Conservation (phyloP, 2,329 filamentous ascomycete species). For the Keithomyces neogunnii region DNA sequence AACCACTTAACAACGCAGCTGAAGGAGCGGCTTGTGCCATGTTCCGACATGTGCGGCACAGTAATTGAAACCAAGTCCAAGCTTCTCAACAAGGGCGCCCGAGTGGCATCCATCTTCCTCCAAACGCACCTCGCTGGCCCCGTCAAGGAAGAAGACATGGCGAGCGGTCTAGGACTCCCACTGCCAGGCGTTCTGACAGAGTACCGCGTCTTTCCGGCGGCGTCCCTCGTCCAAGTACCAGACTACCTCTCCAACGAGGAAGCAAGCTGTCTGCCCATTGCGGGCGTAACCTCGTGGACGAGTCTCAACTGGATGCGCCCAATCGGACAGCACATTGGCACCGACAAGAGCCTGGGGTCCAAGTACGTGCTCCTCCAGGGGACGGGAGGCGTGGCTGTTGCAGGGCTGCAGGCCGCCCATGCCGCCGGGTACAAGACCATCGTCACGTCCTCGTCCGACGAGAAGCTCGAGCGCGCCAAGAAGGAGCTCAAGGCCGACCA, state of each 20-base stretch:
- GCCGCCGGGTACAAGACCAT: conserved; percentile 42
- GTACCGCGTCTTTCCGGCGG: conserved; percentile 50
- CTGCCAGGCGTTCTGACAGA: conserved; percentile 48
- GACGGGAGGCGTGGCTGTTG: conserved; percentile 44
- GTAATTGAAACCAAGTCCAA: conserved; percentile 36
- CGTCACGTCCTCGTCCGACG: conserved; percentile 46
- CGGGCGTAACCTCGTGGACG: conserved; percentile 58
- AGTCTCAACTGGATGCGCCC: conserved; percentile 52
- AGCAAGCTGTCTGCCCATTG: conserved; percentile 52
- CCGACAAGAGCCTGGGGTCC: conserved; percentile 1
- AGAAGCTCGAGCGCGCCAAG: conserved; percentile 37
- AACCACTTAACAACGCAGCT: conserved; percentile 49
- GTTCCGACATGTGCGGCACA: conserved; percentile 62
- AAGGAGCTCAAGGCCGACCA: conserved; percentile 40
- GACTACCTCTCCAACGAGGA: conserved; percentile 50
- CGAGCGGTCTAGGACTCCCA: conserved; percentile 51
- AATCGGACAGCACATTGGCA: conserved; percentile 33
- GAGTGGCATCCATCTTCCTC: conserved; percentile 60
- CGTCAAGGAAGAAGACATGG: conserved; percentile 45
- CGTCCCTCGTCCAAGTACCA: conserved; percentile 47
- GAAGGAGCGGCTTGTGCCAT: conserved; percentile 45
- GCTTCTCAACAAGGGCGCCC: conserved; percentile 47
- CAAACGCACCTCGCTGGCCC: conserved; percentile 50
- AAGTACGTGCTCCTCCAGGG: conserved; percentile 42
- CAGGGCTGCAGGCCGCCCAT: conserved; percentile 44